Conservation (phyloP, 2,329 filamentous ascomycete genomes). For the Tolypocladium tropicale region DNA sequence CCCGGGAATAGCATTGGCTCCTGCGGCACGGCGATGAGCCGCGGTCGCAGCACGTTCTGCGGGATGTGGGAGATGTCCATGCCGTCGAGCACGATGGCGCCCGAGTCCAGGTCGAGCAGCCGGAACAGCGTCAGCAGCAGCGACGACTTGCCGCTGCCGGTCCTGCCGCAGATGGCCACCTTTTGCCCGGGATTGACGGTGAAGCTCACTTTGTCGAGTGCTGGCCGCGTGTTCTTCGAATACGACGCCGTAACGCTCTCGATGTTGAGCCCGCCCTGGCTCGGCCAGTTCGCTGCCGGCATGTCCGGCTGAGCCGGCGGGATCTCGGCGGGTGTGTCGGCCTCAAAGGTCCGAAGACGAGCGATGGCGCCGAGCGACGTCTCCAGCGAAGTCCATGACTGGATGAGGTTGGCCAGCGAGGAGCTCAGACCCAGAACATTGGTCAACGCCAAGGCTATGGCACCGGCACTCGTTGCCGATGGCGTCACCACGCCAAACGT, state of each 20-base stretch:
- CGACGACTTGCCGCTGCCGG: conserved; percentile 29
- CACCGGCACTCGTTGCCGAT: conserved; percentile 7
- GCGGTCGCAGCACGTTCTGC: conserved; percentile 27
- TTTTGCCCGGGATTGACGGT: conserved; percentile 16
- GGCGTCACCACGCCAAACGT: conserved; percentile 24
- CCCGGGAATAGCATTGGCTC: conserved; percentile 36
- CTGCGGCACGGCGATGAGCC: conserved; percentile 38
- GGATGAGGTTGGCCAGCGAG: conserved; percentile 13
- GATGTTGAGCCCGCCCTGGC: conserved; percentile 12
- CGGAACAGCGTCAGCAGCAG: conserved; percentile 24
- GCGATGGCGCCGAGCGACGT: conserved; percentile 16
- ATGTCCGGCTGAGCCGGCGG: conserved; percentile 5
- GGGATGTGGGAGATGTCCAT: conserved; percentile 25
- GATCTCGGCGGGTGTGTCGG: conserved; percentile 10
- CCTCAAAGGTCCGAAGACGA: conserved; percentile 14
- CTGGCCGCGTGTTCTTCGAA: background rate
- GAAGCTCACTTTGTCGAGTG: conserved; percentile 13
- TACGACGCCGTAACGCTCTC: conserved; percentile 17
- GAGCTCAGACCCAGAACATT: conserved; percentile 16
- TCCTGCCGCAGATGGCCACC: conserved; percentile 22
- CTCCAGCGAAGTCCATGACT: conserved; percentile 21
- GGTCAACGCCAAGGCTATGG: conserved; percentile 11
- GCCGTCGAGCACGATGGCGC: conserved; percentile 29
- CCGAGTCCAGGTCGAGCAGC: conserved; percentile 22
- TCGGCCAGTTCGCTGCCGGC: conserved; percentile 13